These are phyloP conservation scores for Emergomyces orientalis DNA, from an alignment of 2,329 filamentous ascomycete genomes.

Conservation along the genomic window DNA sequence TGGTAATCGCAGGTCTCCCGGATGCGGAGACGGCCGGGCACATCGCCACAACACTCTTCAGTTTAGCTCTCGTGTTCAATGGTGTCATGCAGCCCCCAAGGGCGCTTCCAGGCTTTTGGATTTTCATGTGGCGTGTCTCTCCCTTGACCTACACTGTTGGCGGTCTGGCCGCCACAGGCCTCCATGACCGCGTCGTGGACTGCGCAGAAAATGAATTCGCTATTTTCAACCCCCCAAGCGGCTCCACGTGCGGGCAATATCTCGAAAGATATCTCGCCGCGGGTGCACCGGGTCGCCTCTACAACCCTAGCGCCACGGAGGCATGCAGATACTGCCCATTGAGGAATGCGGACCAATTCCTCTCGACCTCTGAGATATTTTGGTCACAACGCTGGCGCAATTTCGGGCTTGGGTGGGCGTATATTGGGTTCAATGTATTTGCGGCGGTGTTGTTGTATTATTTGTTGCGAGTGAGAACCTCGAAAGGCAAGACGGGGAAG, in stretches of 20 bases:
- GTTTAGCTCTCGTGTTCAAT: constrained; percentile 64
- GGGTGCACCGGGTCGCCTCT: constrained; percentile 46
- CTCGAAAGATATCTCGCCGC: constrained; percentile 42
- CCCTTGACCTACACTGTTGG: constrained; percentile 75
- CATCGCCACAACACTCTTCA: constrained; percentile 66
- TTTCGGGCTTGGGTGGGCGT: constrained; percentile 55
- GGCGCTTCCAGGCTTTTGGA: constrained; percentile 64
- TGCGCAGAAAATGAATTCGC: constrained; percentile 65
- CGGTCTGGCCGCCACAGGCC: constrained; percentile 59
- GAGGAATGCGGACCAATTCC: constrained; percentile 33
- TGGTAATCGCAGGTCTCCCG: constrained; percentile 67
- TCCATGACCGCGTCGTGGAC: constrained; percentile 56
- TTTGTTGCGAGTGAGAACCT: constrained; percentile 26
- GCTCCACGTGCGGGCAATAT: constrained; percentile 54
- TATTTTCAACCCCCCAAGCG: constrained; percentile 51
- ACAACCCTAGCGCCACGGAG: constrained; percentile 40
- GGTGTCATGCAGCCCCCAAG: constrained; percentile 57
- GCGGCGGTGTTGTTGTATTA: constrained; percentile 50
- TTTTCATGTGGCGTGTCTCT: constrained; percentile 73
- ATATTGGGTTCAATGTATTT: constrained; percentile 50
- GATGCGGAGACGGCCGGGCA: constrained; percentile 67
- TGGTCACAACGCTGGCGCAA: constrained; percentile 59
- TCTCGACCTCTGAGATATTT: constrained; percentile 39
- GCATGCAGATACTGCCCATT: constrained; percentile 45
- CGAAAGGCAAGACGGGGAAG: constrained; percentile 10